Conservation (phyloP, 2,329 filamentous ascomycete species). For the Thelonectria blattea region DNA sequence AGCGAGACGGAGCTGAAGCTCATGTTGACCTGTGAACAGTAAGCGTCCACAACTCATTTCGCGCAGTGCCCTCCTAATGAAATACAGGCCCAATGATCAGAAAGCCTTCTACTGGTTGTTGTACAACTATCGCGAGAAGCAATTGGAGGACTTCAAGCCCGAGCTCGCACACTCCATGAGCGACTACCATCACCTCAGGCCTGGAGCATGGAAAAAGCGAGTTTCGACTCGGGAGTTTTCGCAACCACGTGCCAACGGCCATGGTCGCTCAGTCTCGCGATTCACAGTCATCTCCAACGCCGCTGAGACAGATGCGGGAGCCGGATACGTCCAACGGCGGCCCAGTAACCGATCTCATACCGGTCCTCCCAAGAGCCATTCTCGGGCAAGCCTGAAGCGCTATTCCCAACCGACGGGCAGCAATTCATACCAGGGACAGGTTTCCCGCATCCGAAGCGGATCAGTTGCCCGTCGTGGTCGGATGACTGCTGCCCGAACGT, state of each 20-base stretch:
- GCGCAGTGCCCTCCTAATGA: slow-evolving; percentile 31
- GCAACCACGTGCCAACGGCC: slow-evolving; percentile 51
- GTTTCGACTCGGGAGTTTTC: slow-evolving; percentile 68
- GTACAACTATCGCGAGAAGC: slow-evolving; percentile 79
- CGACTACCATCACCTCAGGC: slow-evolving; percentile 83
- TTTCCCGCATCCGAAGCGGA: slow-evolving; percentile 44
- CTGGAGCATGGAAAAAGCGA: slow-evolving; percentile 62
- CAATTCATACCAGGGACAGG: slow-evolving; percentile 35
- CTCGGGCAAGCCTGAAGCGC: slow-evolving; percentile 73
- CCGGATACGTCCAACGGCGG: slow-evolving; percentile 87
- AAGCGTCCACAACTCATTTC: slow-evolving; percentile 43
- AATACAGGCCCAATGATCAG: slow-evolving; percentile 79
- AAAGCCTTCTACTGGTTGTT: slow-evolving; percentile 92
- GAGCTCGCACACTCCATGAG: slow-evolving; percentile 84
- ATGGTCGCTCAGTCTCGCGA: slow-evolving; percentile 61
- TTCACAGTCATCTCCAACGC: slow-evolving; percentile 71
- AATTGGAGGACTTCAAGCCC: slow-evolving; percentile 85
- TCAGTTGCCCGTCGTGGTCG: slow-evolving; percentile 43
- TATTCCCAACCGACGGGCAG: slow-evolving; percentile 43
- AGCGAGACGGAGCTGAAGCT: slow-evolving; percentile 73
- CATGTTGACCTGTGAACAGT: slow-evolving; percentile 71
- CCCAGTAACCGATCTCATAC: slow-evolving; percentile 60
- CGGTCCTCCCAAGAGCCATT: slow-evolving; percentile 60
- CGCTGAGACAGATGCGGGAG: slow-evolving; percentile 57
- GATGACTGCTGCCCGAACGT: slow-evolving; percentile 38